A percentile compares a stretch with the other conserved stretches of the same genome.
phyloP scores from a whole-genome alignment of 495 filamentous ascomycete species.

The Xylaria sp. region DNA sequence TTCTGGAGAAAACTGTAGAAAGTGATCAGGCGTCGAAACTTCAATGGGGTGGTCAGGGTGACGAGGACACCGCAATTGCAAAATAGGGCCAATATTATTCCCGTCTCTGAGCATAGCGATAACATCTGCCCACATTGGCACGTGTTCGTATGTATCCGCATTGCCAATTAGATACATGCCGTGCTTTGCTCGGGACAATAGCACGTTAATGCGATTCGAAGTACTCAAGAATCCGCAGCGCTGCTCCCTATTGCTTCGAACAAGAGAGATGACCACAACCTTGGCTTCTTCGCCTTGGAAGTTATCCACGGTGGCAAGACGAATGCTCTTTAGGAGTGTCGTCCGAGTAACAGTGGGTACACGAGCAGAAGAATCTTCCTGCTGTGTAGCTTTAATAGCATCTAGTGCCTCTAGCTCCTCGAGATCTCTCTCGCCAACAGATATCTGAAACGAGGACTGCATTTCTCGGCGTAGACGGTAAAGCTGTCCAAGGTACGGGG shows the following conservation, averaged over 20 bases:
- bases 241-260: constrained; percentile 70
- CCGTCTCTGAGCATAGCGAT: constrained; percentile 58
- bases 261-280: constrained; percentile 81
- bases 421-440: constrained; percentile 70
- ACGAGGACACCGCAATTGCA: constrained; percentile 71
- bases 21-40: constrained; percentile 68
- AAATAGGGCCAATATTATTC: constrained; percentile 57
- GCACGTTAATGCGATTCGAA: constrained; percentile 81
- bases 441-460: constrained; percentile 61
- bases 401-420: constrained; percentile 64
- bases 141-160: constrained; percentile 57
- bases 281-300: constrained; percentile 87
- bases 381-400: constrained; percentile 34
- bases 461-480: constrained; percentile 63
- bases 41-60: constrained; percentile 66
- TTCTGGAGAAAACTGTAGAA: constrained; percentile 67
- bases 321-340: constrained; percentile 64
- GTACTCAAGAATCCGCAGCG: constrained; percentile 78
- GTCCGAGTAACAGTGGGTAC: constrained; percentile 44
- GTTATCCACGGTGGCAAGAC: constrained; percentile 85
- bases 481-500: constrained; percentile 79
- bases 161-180: constrained; percentile 90
- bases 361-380: constrained; percentile 34
- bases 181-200: constrained; percentile 74
- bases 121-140: constrained; percentile 76